Base-by-base conservation (phyloP, 768 basidiomycete genomes). In the Boletus sp. region DNA sequence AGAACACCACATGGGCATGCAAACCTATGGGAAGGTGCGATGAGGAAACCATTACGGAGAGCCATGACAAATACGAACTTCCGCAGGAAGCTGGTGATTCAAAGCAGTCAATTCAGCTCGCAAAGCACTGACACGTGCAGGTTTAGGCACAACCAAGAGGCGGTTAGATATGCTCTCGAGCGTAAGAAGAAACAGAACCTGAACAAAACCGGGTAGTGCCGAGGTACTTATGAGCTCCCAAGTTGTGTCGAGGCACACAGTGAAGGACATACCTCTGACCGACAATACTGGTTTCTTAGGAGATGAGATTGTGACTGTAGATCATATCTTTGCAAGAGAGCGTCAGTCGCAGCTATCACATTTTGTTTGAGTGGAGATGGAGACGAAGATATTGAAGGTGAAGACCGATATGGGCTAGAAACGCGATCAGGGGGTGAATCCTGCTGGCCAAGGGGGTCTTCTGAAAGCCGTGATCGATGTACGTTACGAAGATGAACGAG, bases 31-130 rank as follows among this genome's bases (percentile, higher is more conserved):
- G 32, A 54, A 63, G 30, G 50, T 50, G 40, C 5, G 23, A 48
- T 54, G 34, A 60, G 45, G 17, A 50, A 50, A 34, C 1, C 15
- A 8, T 13, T 17, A 45, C 14, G 55, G 29, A 38, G 34, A 39
- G 30, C 14, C 1, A n/a, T 21, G 41, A 51, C 14, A 37, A 10
- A 57, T 13, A 64, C 66, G 70, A 71, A 92, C 95, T 79, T 98
- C 97, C 3, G 97, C 92, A 14, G 97, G 97, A 30, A 99, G 81
- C 68, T 89, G 91, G 67, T 99, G 96, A 65, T 99, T 99, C 50
- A 99, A 75, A 17, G 88, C 87, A 5, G 97, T 99, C 62, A 99
- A 73, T 69, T 98, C 97, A 32, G 97, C 97, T 66, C 97, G 79
- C 42, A 99, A 75, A n/a, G 97, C 95, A 69, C 93, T 96, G 39